phyloP scores from a whole-genome alignment of 1,139 yeast species.

The Candida sp. region DNA sequence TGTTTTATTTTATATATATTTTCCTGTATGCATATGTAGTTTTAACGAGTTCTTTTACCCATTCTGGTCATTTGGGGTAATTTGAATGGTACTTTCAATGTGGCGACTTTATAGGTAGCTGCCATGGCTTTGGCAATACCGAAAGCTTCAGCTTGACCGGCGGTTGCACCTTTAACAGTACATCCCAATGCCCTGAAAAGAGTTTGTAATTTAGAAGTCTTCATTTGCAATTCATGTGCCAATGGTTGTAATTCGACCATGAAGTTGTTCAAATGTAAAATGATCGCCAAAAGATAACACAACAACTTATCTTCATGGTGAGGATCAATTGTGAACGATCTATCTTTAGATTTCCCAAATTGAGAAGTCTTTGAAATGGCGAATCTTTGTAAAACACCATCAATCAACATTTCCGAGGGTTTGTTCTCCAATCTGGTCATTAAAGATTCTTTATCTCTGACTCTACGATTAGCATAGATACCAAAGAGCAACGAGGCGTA shows the following conservation, averaged over 20 bases:
- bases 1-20: too few species aligned
- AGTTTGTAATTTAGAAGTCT: constrained; percentile 68
- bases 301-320: constrained; percentile 81
- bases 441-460: constrained; percentile 56
- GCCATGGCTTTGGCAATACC: constrained; percentile 71
- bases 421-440: constrained; percentile 55
- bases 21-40: too few species aligned
- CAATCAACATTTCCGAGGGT: constrained; percentile 73
- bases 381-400: constrained; percentile 69
- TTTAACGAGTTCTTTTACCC: constrained; percentile 16
- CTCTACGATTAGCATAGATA: constrained; percentile 70
- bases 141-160: constrained; percentile 77
- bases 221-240: constrained; percentile 80
- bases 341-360: constrained; percentile 71
- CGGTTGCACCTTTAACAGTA: constrained; percentile 67
- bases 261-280: constrained; percentile 75
- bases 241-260: constrained; percentile 75
- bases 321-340: constrained; percentile 78
- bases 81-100: constrained; percentile 83
- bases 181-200: constrained; percentile 86
- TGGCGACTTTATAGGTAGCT: constrained; percentile 71
- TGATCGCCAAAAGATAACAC: constrained; percentile 70
- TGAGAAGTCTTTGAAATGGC: constrained; percentile 62
- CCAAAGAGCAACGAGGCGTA: constrained; percentile 81
- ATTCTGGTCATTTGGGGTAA: constrained; percentile 81